These are phyloP conservation scores for Malus hybrid DNA, from an alignment of 331 rosid genomes.

Conservation along the genomic window DNA sequence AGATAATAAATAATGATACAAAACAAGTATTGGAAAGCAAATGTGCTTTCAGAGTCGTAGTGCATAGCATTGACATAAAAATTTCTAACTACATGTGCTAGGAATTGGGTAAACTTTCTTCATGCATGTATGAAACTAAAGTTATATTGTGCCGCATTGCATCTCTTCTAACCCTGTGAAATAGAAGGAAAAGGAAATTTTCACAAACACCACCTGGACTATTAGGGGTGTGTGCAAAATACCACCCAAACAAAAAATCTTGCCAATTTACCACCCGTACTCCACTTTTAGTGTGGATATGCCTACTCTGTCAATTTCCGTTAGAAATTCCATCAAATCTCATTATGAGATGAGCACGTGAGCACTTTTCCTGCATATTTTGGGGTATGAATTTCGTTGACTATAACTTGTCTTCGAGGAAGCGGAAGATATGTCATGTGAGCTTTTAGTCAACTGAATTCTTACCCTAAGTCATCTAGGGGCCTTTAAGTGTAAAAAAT, in stretches of 20 bases:
- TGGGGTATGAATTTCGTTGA: neutral
- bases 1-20: no score
- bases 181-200: neutral
- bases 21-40: no score
- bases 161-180: neutral
- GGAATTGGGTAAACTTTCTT: no score
- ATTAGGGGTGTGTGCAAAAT: neutral
- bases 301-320: neutral
- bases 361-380: neutral
- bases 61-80: neutral
- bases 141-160: neutral
- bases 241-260: neutral
- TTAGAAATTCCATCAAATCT: neutral
- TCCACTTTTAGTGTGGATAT: neutral
- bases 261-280: neutral
- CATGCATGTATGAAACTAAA: neutral
- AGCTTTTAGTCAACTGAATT: neutral
- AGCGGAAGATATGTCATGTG: neutral
- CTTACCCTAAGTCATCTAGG: no score
- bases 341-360: neutral
- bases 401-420: neutral
- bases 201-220: neutral
- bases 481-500: no score
- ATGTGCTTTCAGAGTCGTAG: no score
- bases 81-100: no score